Percentiles rank a stretch among this genome's conserved stretches.
phyloP scores from a whole-genome alignment of 805 yeast species.

The Nakazawaea laoshanensis region DNA sequence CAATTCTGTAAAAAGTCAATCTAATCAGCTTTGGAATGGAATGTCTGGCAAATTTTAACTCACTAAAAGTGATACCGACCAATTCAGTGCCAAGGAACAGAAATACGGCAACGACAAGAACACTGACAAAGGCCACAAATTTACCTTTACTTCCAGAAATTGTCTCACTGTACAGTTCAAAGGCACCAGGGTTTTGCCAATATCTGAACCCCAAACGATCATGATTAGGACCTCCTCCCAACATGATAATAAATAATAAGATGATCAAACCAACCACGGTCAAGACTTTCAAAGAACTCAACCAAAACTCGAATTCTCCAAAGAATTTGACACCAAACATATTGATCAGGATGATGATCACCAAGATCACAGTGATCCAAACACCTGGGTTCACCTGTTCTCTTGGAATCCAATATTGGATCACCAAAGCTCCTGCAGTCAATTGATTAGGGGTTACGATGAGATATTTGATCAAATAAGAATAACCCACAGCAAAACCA shows the following conservation, averaged over 20 bases:
- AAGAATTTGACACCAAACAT: slow-evolving; percentile 39
- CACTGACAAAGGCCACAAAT: slow-evolving; percentile 45
- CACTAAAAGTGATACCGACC: slow-evolving; percentile 40
- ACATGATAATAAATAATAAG: slow-evolving; percentile 51
- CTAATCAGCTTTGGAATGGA: slow-evolving; percentile 44
- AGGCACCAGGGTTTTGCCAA: slow-evolving; percentile 36
- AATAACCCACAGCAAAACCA: slow-evolving; percentile 51
- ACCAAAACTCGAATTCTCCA: slow-evolving; percentile 46
- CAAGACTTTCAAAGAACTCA: slow-evolving; percentile 55
- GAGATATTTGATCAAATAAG: slow-evolving; percentile 42
- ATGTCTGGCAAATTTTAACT: slow-evolving; percentile 37
- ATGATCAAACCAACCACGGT: slow-evolving; percentile 63
- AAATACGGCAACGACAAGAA: slow-evolving; percentile 42
- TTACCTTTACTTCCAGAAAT: slow-evolving; percentile 37
- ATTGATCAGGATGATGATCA: slow-evolving; percentile 31
- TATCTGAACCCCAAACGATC: slow-evolving; percentile 44
- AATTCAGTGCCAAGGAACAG: slow-evolving; percentile 44
- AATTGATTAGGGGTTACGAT: slow-evolving; percentile 49
- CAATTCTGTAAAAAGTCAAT: slow-evolving; percentile 47
- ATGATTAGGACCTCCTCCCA: slow-evolving; percentile 74
- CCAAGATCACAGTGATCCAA: slow-evolving; percentile 37
- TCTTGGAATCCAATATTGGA: slow-evolving; percentile 39
- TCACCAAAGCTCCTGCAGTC: slow-evolving; percentile 46
- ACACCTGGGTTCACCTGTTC: slow-evolving; percentile 45
- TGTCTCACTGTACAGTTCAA: slow-evolving; percentile 29